Conservation (phyloP, 2,329 filamentous ascomycete genomes). For the Colletotrichum noveboracense region DNA sequence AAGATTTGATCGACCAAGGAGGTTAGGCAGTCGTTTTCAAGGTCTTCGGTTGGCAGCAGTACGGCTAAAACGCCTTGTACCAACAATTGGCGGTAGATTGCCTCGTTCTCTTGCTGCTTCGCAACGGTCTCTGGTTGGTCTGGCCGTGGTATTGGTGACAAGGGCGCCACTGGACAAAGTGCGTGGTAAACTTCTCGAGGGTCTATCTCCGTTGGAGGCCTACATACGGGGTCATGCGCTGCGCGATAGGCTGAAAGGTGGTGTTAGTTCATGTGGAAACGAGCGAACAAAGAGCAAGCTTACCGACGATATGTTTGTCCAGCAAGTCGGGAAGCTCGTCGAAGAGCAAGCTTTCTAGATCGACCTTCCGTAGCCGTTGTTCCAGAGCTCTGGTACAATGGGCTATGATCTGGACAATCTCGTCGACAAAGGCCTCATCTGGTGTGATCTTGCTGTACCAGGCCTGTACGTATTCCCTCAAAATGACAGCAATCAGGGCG, state of each 20-base stretch:
- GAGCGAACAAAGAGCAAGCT: constrained; percentile 24
- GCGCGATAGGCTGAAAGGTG: constrained; percentile 67
- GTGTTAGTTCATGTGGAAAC: background rate
- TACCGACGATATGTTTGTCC: constrained; percentile 81
- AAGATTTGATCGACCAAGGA: constrained; percentile 86
- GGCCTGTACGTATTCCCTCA: constrained; percentile 87
- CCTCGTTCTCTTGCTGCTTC: constrained; percentile 78
- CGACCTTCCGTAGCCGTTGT: constrained; percentile 81
- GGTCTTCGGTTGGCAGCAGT: constrained; percentile 88
- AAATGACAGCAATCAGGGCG: constrained; percentile 85
- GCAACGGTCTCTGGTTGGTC: constrained; percentile 54
- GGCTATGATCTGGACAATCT: constrained; percentile 88
- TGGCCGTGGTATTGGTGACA: constrained; percentile 75
- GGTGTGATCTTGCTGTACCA: constrained; percentile 96
- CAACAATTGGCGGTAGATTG: constrained; percentile 85
- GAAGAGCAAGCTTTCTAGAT: constrained; percentile 81
- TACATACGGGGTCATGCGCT: constrained; percentile 63
- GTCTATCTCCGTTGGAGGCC: constrained; percentile 65
- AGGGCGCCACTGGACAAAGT: constrained; percentile 78
- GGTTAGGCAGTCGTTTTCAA: constrained; percentile 85
- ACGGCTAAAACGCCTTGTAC: constrained; percentile 82
- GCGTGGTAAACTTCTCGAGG: constrained; percentile 80
- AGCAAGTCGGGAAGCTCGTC: constrained; percentile 88
- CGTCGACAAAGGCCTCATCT: constrained; percentile 85
- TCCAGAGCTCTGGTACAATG: constrained; percentile 90